Percentiles rank a stretch among this genome's conserved stretches.
Conservation (phyloP, 768 basidiomycete species). For the Kwoniella mangroviensis region DNA sequence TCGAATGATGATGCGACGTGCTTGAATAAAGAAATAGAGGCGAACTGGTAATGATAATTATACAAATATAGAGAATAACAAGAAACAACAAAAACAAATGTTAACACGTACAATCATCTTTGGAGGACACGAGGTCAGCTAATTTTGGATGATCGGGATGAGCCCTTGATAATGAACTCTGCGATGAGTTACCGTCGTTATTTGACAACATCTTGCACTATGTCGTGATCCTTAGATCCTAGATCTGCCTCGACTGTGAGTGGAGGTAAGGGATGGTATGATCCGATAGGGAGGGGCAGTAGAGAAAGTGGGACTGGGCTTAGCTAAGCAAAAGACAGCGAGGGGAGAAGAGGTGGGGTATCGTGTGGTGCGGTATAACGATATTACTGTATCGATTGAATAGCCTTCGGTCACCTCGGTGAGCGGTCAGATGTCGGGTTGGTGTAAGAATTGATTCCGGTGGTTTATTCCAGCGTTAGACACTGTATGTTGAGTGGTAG, state of each 20-base stretch:
- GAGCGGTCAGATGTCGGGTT: neutral
- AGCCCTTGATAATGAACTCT: constrained; percentile 29
- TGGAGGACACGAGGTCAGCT: constrained; percentile 35
- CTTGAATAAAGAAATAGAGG: neutral
- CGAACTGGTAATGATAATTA: neutral
- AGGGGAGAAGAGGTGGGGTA: neutral
- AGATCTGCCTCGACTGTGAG: neutral
- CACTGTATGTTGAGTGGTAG: neutral
- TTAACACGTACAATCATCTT: constrained; percentile 19
- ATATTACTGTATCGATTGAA: neutral
- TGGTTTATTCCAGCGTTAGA: neutral
- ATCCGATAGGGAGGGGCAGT: neutral
- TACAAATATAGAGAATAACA: neutral
- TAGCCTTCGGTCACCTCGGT: neutral
- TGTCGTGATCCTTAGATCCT: neutral
- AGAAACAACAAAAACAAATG: constrained; percentile 5
- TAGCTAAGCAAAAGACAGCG: constrained; percentile 1
- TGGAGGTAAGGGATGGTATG: neutral
- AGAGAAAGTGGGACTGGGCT: neutral
- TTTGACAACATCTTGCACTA: neutral
- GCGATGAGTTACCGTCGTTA: neutral
- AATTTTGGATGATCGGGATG: constrained; percentile 51
- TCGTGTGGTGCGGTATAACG: constrained; percentile 17
- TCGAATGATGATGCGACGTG: neutral
- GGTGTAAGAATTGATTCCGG: neutral